Base-by-base conservation (phyloP, 306 rosid species). In the Gillenia trifoliata region DNA sequence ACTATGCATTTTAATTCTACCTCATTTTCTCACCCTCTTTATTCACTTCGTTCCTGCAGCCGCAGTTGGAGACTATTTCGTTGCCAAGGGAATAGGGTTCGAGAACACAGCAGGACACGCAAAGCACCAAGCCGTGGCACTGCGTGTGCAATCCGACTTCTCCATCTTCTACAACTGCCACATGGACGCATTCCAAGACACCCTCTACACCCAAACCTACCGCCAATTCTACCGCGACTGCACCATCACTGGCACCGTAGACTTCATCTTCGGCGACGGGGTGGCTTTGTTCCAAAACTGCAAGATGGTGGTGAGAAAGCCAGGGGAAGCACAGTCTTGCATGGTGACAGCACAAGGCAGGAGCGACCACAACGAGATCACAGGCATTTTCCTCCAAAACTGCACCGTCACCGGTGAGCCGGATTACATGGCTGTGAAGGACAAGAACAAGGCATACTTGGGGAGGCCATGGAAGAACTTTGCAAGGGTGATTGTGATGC, bases 191-290 rank as follows among this genome's bases (percentile, higher is more conserved):
- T 82, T 41, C 86, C 91, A 89, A 66, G 88, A 85, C 83, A 87
- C 94, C 0, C 85, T 89, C 1, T 87, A 83, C 68, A 54, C 59
- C 2, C 87, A 87, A 33, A 80, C 89, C 3, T 71, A 81, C 31
- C 41, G 89, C 2, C 91, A 89, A n/a, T 89, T 75, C 87, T 89
- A 83, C 74, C 82, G 86, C 0, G 80, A 89, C 83, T 89, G 94
- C 70, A 36, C 36, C 15, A 33, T 89, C 49, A 11, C 62, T 0
- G 91, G 89, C 15, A 85, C 94, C 1, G 40, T 87, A 12, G 94
- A 89, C 81, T 85, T 83, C 77, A 54, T 89, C 40, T 89, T 85
- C 12, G 91, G 94, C 0, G 87, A 85, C 15, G 91, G 87, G 0
- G 62, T 55, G 0, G 84, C 33, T 1, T 78, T 87, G 26, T 78